Conservation (phyloP, 2,329 filamentous ascomycete genomes). For the Alternaria solani region DNA sequence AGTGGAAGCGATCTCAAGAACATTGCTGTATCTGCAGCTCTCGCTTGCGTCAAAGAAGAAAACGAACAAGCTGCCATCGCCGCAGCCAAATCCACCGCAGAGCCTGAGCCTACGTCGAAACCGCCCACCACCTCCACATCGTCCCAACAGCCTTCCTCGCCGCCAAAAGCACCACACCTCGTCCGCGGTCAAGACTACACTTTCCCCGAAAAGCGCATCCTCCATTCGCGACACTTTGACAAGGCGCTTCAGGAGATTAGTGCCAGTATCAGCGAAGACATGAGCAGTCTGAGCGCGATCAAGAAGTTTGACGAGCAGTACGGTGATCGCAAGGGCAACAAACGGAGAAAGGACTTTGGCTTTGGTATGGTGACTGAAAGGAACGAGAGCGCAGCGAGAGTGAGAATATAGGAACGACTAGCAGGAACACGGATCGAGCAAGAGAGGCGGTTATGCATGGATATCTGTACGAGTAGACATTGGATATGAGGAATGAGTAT, state of each 20-base stretch:
- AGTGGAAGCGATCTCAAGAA: slow-evolving; percentile 87
- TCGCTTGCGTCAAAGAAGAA: slow-evolving; percentile 81
- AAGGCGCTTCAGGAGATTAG: slow-evolving; percentile 87
- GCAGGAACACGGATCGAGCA: neutral
- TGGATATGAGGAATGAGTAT: neutral
- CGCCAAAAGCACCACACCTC: slow-evolving; percentile 44
- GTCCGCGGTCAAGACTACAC: slow-evolving; percentile 55
- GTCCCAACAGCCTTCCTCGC: neutral
- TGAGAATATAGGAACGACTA: slow-evolving; percentile 28
- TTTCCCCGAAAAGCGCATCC: slow-evolving; percentile 73
- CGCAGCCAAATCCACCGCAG: slow-evolving; percentile 27
- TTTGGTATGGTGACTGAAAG: slow-evolving; percentile 51
- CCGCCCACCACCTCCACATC: slow-evolving; percentile 2
- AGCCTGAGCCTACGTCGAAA: neutral
- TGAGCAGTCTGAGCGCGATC: slow-evolving; percentile 84
- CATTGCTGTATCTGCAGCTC: slow-evolving; percentile 78
- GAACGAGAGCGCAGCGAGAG: slow-evolving; percentile 45
- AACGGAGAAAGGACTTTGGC: slow-evolving; percentile 66
- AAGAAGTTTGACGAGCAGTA: slow-evolving; percentile 96
- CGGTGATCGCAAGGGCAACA: slow-evolving; percentile 76
- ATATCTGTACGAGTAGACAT: slow-evolving; percentile 5
- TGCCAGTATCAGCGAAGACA: slow-evolving; percentile 92
- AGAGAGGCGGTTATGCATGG: neutral
- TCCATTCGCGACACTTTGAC: slow-evolving; percentile 79
- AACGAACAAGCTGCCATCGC: slow-evolving; percentile 54